Evolutionary conservation across 1,284 basidiomycete species (phyloP).

Genomic region (Boletellus dicymbophilus): DNA sequence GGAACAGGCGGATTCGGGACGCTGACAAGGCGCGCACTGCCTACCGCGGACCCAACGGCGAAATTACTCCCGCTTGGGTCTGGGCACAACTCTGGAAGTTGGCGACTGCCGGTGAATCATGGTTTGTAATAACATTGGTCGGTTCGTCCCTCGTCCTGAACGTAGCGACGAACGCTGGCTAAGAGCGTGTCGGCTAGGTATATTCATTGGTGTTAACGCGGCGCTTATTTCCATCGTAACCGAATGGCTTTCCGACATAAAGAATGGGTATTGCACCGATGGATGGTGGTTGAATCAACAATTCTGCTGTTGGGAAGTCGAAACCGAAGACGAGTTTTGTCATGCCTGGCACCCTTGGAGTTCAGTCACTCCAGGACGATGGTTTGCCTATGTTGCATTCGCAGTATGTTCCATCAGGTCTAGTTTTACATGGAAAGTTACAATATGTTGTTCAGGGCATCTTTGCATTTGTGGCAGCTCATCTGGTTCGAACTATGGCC

Average conservation of each 20-base stretch:
- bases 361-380: conserved; percentile 70
- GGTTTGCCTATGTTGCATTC: conserved; percentile 86
- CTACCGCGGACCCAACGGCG: conserved; percentile 52
- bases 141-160: conserved; percentile 55
- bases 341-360: conserved; percentile 96
- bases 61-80: conserved; percentile 54
- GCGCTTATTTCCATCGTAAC: conserved; percentile 95
- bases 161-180: background rate
- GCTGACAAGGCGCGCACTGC: conserved; percentile 49
- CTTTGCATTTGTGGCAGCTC: conserved; percentile 85
- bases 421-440: background rate
- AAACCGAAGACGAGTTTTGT: conserved; percentile 82
- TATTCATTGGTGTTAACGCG: conserved; percentile 91
- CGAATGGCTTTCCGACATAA: conserved; percentile 98
- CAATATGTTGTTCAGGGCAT: conserved; percentile 48
- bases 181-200: conserved; percentile 54
- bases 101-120: conserved; percentile 66
- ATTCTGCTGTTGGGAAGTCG: conserved; percentile 98
- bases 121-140: conserved; percentile 82
- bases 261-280: conserved; percentile 95
- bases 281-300: conserved; percentile 99
- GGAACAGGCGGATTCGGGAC: conserved; percentile 70
- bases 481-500: conserved; percentile 87
- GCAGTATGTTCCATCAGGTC: conserved; percentile 60
- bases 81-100: conserved; percentile 67